phyloP scores from a whole-genome alignment of 306 rosid species.

The Alnus glutinosa region DNA sequence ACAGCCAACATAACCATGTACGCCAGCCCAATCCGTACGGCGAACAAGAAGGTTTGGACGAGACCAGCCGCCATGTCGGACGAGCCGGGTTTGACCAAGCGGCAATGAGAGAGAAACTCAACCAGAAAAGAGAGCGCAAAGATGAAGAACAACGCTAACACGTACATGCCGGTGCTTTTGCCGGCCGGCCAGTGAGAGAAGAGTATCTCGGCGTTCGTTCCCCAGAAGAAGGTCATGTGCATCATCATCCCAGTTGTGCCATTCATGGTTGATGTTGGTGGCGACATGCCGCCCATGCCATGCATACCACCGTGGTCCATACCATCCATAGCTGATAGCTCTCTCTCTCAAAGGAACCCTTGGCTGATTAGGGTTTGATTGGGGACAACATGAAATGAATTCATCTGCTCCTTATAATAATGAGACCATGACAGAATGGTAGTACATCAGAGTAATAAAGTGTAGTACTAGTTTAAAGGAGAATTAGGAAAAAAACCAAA shows the following conservation, averaged over 20 bases:
- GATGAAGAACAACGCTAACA: constrained; percentile 46
- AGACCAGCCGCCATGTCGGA: constrained; percentile 36
- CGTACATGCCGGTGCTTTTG: constrained; percentile 54
- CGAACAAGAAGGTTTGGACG: constrained; percentile 55
- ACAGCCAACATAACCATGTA: constrained; percentile 81
- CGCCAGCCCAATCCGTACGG: constrained; percentile 55
- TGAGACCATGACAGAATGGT: no score
- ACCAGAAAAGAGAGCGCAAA: constrained; percentile 52
- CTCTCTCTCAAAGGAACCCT: no score
- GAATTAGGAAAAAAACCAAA: no score
- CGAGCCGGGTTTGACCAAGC: constrained; percentile 46
- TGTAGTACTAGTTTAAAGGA: no score
- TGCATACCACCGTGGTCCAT: not conserved
- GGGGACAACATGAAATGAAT: no score
- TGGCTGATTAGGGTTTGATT: not conserved
- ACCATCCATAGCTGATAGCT: not conserved
- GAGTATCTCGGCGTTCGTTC: constrained; percentile 43
- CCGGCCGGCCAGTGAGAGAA: constrained; percentile 73
- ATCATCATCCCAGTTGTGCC: constrained; percentile 33
- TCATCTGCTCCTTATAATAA: no score
- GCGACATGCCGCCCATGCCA: constrained; percentile 23
- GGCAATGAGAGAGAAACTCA: constrained; percentile 53
- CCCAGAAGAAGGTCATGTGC: constrained; percentile 70
- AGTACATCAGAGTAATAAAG: no score
- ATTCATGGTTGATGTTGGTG: constrained; percentile 18